Evolutionary conservation across 1,284 basidiomycete genomes (phyloP), one percentile per base, ranked within the genome.

Genomic region (Leccinum variabile): DNA sequence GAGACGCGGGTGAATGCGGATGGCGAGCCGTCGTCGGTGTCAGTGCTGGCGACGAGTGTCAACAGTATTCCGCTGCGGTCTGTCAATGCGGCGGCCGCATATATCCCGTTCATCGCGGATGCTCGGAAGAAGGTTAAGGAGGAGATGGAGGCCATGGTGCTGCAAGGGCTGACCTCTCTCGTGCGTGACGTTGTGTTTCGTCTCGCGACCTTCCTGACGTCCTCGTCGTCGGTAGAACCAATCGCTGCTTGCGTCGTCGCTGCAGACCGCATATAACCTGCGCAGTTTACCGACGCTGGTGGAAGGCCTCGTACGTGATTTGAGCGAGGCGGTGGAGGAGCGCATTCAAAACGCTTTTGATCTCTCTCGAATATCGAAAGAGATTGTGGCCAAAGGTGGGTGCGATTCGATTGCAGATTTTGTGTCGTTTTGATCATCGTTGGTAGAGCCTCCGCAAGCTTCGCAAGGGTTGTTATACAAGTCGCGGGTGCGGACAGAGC

Each of bases 231-330:
- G 59, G 41, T 52, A 96, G 93, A 92, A 97, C 69, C 94, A 94
- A 76, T 87, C 94, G 1, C 79, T 97, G 28, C 83, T 99, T 1
- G 92, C 94, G 0, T 94, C 93, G 3, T 93, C 94, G 0, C 82
- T 98, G 8, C 97, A 98, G 80, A 97, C 95, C 0, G 95, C 96
- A 2, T 92, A 94, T 77, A 98, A 98, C 73, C 84, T 99, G 7
- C 84, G 90, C 28, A 86, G 94, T 7, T 81, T 98, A 3, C 92
- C 95, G 0, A 82, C 87, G 22, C 84, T 98, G 3, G 92, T 98
- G 1, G 86, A 90, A 63, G 87, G 88, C 62, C 84, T 98, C 0
- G 80, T 97, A 14, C 78, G 79, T 5, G 94, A 97, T 72, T 80
- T 98, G 11, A 93, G 90, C 28, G 89, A 94, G 61, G 89, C 92